Percentiles rank a stretch among this genome's conserved stretches.
phyloP scores from a whole-genome alignment of 768 basidiomycete species.

The Hypholoma fasciculare region DNA sequence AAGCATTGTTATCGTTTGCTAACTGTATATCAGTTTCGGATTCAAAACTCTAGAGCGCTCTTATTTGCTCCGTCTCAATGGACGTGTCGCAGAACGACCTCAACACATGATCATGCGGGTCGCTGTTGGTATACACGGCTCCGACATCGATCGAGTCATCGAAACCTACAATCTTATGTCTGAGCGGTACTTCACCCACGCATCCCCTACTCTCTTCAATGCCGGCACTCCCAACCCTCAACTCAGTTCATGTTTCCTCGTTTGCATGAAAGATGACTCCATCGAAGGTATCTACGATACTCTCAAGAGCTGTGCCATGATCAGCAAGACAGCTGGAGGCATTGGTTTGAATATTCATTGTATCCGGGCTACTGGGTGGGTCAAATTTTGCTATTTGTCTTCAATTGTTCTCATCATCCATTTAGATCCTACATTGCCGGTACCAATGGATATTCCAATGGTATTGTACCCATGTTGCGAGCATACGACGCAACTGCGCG shows the following conservation, averaged over 20 bases:
- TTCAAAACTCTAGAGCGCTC: constrained; percentile 99
- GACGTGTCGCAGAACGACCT: constrained; percentile 94
- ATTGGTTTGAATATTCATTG: constrained; percentile 96
- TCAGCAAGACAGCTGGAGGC: constrained; percentile 98
- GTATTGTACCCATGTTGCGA: constrained; percentile 98
- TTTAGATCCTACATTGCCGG: constrained; percentile 95
- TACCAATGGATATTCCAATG: constrained; percentile 98
- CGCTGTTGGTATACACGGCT: constrained; percentile 94
- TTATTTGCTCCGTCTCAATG: constrained; percentile 92
- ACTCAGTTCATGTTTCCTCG: constrained; percentile 94
- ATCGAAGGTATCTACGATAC: constrained; percentile 99
- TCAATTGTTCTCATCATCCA: constrained; percentile 1
- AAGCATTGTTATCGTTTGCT: not conserved
- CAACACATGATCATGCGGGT: constrained; percentile 99
- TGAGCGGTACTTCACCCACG: constrained; percentile 97
- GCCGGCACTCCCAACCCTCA: constrained; percentile 97
- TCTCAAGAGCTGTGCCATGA: constrained; percentile 97
- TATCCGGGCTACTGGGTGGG: constrained; percentile 92
- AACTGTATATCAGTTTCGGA: constrained; percentile 68
- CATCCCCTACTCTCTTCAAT: constrained; percentile 97
- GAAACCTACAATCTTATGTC: constrained; percentile 98
- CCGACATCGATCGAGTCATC: constrained; percentile 83
- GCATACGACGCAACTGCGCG: constrained; percentile 97
- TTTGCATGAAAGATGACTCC: constrained; percentile 98
- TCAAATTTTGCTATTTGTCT: not conserved